Conservation (phyloP, 2,329 filamentous ascomycete genomes). For the Periglandula ipomoeae region DNA sequence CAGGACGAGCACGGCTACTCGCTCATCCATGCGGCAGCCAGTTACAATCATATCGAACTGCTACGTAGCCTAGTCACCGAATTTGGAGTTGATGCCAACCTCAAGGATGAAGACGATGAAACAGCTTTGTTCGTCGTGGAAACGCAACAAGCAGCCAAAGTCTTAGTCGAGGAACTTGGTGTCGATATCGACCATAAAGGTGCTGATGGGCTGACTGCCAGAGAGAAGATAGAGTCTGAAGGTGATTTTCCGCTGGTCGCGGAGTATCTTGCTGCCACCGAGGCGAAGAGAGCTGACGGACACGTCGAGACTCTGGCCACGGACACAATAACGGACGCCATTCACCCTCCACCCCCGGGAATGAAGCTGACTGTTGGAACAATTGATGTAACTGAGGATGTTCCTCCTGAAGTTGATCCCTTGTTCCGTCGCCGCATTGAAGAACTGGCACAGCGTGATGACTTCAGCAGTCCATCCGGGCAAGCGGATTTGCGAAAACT, state of each 20-base stretch:
- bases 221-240: constrained; percentile 71
- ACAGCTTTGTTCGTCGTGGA: constrained; percentile 94
- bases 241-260: constrained; percentile 69
- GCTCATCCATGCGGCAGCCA: constrained; percentile 83
- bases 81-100: constrained; percentile 68
- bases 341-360: constrained; percentile 63
- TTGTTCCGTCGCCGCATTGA: constrained; percentile 83
- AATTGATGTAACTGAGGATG: constrained; percentile 53
- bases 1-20: constrained; percentile 94
- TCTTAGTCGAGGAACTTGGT: constrained; percentile 74
- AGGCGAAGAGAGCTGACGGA: constrained; percentile 16
- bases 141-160: constrained; percentile 65
- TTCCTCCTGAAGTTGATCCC: constrained; percentile 59
- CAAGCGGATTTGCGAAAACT: constrained; percentile 72
- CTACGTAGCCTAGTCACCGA: constrained; percentile 67
- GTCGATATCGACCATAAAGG: constrained; percentile 59
- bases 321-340: constrained; percentile 24
- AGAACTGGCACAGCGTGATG: constrained; percentile 71
- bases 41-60: constrained; percentile 80
- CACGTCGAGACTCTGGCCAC: constrained; percentile 21
- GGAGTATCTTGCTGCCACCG: constrained; percentile 50
- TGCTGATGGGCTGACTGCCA: constrained; percentile 67
- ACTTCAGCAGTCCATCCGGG: constrained; percentile 73
- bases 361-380: constrained; percentile 70
- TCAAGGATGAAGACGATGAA: constrained; percentile 85